phyloP scores from a whole-genome alignment of 2,329 filamentous ascomycete genomes.

The Apiospora pterosperma region DNA sequence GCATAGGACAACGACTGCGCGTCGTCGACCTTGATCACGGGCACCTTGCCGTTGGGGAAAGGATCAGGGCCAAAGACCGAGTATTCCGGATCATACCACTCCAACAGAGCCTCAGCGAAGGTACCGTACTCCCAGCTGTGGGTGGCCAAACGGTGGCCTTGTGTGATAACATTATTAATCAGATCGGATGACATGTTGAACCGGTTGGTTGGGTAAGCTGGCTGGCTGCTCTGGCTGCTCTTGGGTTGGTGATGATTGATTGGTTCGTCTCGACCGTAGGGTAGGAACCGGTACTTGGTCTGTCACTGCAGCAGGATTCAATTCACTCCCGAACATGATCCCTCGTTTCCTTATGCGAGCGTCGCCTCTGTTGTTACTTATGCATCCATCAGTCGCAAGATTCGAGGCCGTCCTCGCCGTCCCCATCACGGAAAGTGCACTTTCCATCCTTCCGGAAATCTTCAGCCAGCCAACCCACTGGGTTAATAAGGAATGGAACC shows the following conservation, averaged over 20 bases:
- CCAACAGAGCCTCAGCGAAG: constrained; percentile 21
- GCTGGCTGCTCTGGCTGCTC: background rate
- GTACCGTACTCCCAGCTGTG: constrained; percentile 25
- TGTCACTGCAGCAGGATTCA: background rate
- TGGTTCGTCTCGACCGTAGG: background rate
- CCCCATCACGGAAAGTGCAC: background rate
- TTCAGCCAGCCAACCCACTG: background rate
- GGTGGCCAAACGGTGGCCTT: constrained; percentile 19
- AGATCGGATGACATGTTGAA: background rate
- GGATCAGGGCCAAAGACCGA: constrained; percentile 20
- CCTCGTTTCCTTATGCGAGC: background rate
- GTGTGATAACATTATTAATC: constrained; percentile 20
- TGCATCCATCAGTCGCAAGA: background rate
- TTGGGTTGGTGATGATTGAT: background rate
- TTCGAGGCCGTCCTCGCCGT: background rate
- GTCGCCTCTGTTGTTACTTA: background rate
- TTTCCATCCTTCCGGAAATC: background rate
- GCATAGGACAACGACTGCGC: constrained; percentile 19
- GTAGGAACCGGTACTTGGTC: background rate
- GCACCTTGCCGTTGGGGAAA: constrained; percentile 33
- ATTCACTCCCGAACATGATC: background rate
- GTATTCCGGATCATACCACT: constrained; percentile 19
- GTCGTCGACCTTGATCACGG: constrained; percentile 25
- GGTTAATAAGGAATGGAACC: too few relatives aligned
- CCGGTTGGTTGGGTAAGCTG: background rate